Evolutionary conservation across 495 filamentous ascomycete species (phyloP).

Genomic region (Pyrenula massariospora): DNA sequence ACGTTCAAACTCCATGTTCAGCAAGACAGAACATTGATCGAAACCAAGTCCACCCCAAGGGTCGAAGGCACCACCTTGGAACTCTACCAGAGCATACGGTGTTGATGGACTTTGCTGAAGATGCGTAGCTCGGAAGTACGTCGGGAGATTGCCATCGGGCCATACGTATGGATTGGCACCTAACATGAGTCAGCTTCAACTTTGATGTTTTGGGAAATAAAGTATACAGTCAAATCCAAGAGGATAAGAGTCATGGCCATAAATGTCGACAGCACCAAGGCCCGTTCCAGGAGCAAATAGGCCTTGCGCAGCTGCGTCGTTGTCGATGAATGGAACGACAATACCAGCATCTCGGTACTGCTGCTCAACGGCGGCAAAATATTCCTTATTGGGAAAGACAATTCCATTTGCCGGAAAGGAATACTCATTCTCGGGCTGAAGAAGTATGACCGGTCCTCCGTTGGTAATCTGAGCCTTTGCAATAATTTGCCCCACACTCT

Average conservation of each 20-base stretch:
- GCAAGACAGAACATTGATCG: constrained; percentile 45
- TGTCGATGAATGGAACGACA: constrained; percentile 63
- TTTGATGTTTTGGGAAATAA: background rate
- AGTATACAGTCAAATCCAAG: constrained; percentile 45
- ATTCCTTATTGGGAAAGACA: constrained; percentile 44
- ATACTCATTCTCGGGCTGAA: constrained; percentile 77
- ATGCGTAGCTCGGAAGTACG: constrained; percentile 34
- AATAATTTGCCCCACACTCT: constrained; percentile 46
- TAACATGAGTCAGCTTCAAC: constrained; percentile 7
- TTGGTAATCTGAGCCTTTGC: constrained; percentile 69
- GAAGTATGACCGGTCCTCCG: constrained; percentile 63
- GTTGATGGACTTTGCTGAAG: constrained; percentile 48
- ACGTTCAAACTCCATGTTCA: constrained; percentile 60
- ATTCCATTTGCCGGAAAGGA: constrained; percentile 27
- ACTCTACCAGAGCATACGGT: constrained; percentile 58
- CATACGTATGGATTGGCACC: constrained; percentile 33
- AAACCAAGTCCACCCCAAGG: constrained; percentile 65
- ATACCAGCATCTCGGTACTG: constrained; percentile 58
- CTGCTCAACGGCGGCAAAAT: constrained; percentile 60
- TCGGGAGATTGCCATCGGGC: constrained; percentile 33
- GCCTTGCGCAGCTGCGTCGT: constrained; percentile 51
- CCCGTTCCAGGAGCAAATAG: constrained; percentile 56
- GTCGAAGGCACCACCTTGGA: constrained; percentile 68
- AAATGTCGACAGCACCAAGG: constrained; percentile 58
- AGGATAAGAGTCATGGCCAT: constrained; percentile 66